Evolutionary conservation across 2,329 filamentous ascomycete species (phyloP), one percentile per base, ranked within the genome.

Genomic region (Paraphoma sp.): DNA sequence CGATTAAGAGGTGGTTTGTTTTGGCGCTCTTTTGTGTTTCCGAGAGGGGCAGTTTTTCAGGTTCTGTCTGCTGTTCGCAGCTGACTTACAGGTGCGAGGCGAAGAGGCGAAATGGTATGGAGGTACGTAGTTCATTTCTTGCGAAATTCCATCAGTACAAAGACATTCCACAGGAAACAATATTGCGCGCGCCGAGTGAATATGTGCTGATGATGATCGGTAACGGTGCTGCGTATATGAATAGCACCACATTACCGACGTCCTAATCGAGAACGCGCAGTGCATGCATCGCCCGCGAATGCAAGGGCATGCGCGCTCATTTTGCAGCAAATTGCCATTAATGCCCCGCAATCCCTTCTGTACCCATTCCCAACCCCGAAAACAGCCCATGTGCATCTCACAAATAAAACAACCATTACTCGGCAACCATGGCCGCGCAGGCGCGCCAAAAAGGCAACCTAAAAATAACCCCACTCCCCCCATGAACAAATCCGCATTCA

Each of bases 1-100:
- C 56, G 60, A 60, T 59, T 49, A 60, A 62, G 67, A 66, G 55
- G 54, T 54, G 55, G 51, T 48, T 60, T 59, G 64, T 38, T 56
- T 61, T 56, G 57, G 61, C 50, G 45, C 55, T 55, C 57, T 31
- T 56, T 23, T 44, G 45, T 18, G 33, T 47, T 38, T 30, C 44
- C 31, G 45, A 46, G 45, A 43, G 38, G 42, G 49, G 52, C 40
- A 23, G 16, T 41, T 55, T 54, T 23, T 48, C 6, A 28, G 41
- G 31, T 23, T 36, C 29, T 42, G 33, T 53, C 23, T 14, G 28
- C 40, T 50, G 17, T 41, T 42, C 23, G 14, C 18, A 38, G 16
- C n/a, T 3, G 50, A 14, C 50, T 52, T 50, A 33, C 48, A 33
- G 28, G 33, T 44, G 42, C 42, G 17, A 23, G 17, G 11, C 17